Base-by-base conservation (phyloP, 2,329 filamentous ascomycete genomes). In the Myriosclerotinia duriaeana region DNA sequence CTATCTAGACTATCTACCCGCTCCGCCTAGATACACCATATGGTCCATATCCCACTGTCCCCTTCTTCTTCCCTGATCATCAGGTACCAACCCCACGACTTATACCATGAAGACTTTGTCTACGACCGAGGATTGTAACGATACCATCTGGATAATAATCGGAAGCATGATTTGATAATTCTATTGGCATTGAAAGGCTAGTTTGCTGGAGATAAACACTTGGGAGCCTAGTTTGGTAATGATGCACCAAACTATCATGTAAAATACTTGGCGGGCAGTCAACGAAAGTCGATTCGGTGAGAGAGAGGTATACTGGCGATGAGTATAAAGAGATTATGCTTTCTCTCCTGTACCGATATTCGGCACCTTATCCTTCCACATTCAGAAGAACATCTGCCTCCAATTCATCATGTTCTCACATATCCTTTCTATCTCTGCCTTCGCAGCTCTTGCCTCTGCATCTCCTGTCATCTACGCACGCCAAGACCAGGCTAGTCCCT, bases 381-480 rank as follows among this genome's bases (percentile, higher is more conserved):
- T 26, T 14, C n/a, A 60, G 30, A 38, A 61, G 44, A 38, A 50
- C 58, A 50, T 15, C 53, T 22, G 20, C 34, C 1, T 50, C 11
- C 46, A 26, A 50, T 22, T 50, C 58, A 50, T 40, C n/a, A 64
- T 64, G 62, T 48, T 64, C 30, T 36, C 40, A 36, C 42, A 26
- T 38, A 15, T 67, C 6, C 53, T 65, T 36, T 65, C 42, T 12
- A 17, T 65, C 22, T 56, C 71, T n/a, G 68, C 66, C 6, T 26
- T 64, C 9, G 62, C n/a, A 36, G 59, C 67, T 17, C 2, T 68
- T 14, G 64, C 65, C 36, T 69, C 63, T 61, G 71, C 70, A n/a
- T 70, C 69, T 6, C 71, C 71, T 11, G 54, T 71, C 46, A 59
- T 71, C 34, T 67, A 67, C 26, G 66, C 54, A 5, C 65, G 69